A percentile compares a stretch with the other conserved stretches of the same genome.
Conservation (phyloP, 2,329 filamentous ascomycete species). For the Trichoderma simmonsii region DNA sequence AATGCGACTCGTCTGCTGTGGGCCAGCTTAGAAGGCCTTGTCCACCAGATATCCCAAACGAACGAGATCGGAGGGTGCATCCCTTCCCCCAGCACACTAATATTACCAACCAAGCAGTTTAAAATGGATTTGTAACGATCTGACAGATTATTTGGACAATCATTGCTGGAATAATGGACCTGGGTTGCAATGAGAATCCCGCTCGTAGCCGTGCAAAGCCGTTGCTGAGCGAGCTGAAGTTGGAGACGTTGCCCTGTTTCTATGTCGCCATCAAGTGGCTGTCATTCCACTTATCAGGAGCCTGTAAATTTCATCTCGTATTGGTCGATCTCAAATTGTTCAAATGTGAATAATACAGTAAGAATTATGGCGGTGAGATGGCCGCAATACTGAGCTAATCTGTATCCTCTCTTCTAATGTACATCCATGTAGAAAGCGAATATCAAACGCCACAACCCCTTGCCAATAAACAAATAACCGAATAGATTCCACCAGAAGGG, state of each 20-base stretch:
- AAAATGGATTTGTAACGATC: background rate
- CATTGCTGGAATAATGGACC: background rate
- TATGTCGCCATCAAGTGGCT: background rate
- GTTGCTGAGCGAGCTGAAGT: background rate
- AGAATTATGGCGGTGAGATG: background rate
- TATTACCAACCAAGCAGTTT: background rate
- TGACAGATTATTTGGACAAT: background rate
- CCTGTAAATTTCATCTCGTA: background rate
- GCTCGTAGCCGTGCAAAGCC: constrained; percentile 9
- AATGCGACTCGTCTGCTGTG: background rate
- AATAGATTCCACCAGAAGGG: background rate
- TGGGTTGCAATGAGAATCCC: background rate
- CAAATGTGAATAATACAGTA: background rate
- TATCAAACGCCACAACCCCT: background rate
- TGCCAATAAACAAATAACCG: background rate
- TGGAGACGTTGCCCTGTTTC: background rate
- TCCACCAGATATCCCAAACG: background rate
- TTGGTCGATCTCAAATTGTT: background rate
- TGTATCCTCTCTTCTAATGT: background rate
- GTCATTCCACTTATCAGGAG: background rate
- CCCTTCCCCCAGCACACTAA: background rate
- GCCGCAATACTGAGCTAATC: background rate
- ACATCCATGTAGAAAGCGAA: background rate
- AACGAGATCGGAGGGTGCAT: constrained; percentile 2
- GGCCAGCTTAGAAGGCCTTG: background rate